Conservation (phyloP, 75 land plant species). For the Sequoiadendron giganteum region DNA sequence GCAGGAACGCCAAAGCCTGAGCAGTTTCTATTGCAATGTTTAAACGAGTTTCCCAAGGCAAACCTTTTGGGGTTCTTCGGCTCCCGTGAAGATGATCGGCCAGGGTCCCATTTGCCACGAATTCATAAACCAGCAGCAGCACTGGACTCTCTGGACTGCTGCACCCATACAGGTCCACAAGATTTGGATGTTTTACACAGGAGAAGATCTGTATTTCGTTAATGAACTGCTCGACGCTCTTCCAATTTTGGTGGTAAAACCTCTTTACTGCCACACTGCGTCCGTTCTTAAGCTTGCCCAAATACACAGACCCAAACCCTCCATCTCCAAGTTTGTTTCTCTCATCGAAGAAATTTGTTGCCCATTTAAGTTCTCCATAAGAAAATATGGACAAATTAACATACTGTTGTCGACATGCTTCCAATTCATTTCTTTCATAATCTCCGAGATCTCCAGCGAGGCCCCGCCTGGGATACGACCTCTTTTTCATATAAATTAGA, state of each 20-base stretch:
- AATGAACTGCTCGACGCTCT: conserved; percentile 17
- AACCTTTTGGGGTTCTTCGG: not conserved
- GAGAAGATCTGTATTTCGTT: conserved; percentile 28
- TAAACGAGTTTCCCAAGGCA: conserved; percentile 20
- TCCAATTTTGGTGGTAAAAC: not conserved
- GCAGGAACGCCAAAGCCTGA: conserved; percentile 31
- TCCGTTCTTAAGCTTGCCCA: conserved; percentile 11
- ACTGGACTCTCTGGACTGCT: conserved; percentile 6
- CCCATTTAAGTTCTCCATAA: conserved; percentile 13
- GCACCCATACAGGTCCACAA: conserved; percentile 31
- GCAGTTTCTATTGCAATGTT: conserved; percentile 33
- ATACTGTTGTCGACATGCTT: not conserved
- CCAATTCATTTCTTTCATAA: not conserved
- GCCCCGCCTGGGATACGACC: not conserved
- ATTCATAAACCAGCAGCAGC: conserved; percentile 41
- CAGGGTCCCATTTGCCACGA: conserved; percentile 33
- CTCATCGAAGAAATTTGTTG: conserved; percentile 25
- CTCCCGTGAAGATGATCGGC: conserved; percentile 39
- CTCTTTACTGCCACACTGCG: conserved; percentile 19
- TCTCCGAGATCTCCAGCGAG: not conserved
- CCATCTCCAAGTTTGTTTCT: conserved; percentile 27
- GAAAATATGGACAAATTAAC: not conserved
- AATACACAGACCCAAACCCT: conserved; percentile 17
- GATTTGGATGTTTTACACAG: conserved; percentile 25
- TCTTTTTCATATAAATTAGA: not conserved